These are phyloP conservation scores for Beta vulgaris DNA, from an alignment of 148 eudicot genomes.

Conservation along the genomic window DNA sequence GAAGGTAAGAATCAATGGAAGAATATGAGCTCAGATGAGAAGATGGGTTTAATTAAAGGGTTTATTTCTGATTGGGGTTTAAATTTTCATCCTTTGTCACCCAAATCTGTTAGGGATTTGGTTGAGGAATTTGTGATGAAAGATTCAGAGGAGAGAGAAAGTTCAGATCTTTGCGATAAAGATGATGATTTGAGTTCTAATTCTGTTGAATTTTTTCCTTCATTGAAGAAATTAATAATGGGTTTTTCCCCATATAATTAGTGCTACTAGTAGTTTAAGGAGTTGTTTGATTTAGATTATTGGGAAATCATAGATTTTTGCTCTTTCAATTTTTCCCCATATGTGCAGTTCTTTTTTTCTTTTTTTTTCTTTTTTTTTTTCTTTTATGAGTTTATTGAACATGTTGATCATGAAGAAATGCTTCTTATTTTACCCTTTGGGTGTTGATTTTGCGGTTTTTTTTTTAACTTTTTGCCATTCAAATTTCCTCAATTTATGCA, in stretches of 20 bases:
- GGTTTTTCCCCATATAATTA: slow-evolving; percentile 23
- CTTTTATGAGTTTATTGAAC: not conserved
- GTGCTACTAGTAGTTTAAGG: not conserved
- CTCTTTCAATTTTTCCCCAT: not conserved
- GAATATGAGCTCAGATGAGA: slow-evolving; percentile 56
- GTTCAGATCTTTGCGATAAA: not conserved
- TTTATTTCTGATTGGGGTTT: slow-evolving; percentile 74
- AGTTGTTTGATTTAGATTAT: not conserved
- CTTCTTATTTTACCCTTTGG: not conserved
- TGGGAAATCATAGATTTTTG: no score
- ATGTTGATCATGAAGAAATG: not conserved
- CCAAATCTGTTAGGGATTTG: slow-evolving; percentile 56
- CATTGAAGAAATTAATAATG: slow-evolving; percentile 45
- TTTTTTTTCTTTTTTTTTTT: not conserved
- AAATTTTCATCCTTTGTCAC: slow-evolving; percentile 71
- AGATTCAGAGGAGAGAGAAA: slow-evolving; percentile 13
- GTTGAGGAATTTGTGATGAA: slow-evolving; percentile 50
- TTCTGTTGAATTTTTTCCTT: slow-evolving; percentile 25
- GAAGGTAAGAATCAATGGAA: slow-evolving; percentile 54
- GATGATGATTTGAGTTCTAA: slow-evolving; percentile 2
- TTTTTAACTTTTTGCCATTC: not conserved
- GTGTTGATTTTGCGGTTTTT: not conserved
- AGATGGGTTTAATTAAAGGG: slow-evolving; percentile 49
- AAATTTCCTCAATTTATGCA: no score
- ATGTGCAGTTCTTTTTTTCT: not conserved